Conservation (phyloP, 257 asterid species). For the Galeopsis tetrahit region DNA sequence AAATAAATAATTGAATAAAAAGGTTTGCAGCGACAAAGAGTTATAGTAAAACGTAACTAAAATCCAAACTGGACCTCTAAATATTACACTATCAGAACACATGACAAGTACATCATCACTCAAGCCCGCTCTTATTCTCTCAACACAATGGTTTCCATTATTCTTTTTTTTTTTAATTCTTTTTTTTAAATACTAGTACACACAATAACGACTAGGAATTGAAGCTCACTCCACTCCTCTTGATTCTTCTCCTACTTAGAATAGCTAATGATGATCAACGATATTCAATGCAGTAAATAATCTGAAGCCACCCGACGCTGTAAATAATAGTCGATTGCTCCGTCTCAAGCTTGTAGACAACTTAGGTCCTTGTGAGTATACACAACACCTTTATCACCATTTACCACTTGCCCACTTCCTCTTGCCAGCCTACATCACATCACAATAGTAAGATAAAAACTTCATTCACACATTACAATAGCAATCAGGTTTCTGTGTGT, state of each 20-base stretch:
- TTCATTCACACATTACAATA: too few relatives aligned
- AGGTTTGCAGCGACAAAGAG: neutral
- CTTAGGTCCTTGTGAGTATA: constrained; percentile 66
- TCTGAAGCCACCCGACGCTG: constrained; percentile 3
- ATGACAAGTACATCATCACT: constrained; percentile 24
- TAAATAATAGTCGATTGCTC: constrained; percentile 5
- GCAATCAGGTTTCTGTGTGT: neutral
- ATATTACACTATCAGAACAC: constrained; percentile 6
- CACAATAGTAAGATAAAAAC: too few relatives aligned
- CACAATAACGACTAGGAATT: constrained; percentile 9
- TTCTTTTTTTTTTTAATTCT: neutral
- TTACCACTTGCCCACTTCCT: constrained; percentile 72
- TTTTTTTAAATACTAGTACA: constrained; percentile 12
- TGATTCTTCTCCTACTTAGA: constrained; percentile 3
- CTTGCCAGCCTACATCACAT: constrained; percentile 55
- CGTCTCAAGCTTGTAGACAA: constrained; percentile 21
- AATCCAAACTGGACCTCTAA: neutral
- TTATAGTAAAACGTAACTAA: neutral
- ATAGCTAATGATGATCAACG: constrained; percentile 9
- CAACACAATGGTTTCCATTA: constrained; percentile 1
- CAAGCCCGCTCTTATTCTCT: constrained; percentile 29
- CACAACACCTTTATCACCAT: constrained; percentile 59
- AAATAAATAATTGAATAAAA: constrained; percentile 3
- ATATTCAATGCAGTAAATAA: constrained; percentile 18
- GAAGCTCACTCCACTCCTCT: constrained; percentile 2